Conservation (phyloP, 345 rosid species). For the Citrus hindsii region DNA sequence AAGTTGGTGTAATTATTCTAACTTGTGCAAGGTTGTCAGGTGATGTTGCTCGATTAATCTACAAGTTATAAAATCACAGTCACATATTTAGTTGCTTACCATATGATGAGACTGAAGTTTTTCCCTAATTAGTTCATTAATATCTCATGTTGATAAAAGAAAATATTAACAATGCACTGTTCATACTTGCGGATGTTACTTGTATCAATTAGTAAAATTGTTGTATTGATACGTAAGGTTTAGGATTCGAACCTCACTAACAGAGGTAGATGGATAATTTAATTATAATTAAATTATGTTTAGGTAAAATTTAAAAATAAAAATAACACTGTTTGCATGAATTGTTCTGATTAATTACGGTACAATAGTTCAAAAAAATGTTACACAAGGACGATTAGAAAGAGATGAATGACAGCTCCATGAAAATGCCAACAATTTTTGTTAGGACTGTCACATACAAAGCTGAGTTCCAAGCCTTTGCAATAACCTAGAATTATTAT, state of each 20-base stretch:
- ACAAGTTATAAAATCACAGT: no score
- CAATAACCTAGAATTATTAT: background rate
- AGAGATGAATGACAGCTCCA: background rate
- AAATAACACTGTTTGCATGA: background rate
- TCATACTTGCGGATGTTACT: rapidly evolving
- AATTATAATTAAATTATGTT: no score
- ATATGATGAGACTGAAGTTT: background rate
- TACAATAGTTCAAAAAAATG: background rate
- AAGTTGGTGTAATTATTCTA: background rate
- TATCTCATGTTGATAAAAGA: no score
- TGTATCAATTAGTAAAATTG: no score
- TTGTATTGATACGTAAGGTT: background rate
- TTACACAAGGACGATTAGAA: background rate
- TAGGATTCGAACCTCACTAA: no score
- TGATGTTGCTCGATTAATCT: no score
- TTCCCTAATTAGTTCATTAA: no score
- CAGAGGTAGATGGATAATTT: no score
- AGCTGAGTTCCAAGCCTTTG: background rate
- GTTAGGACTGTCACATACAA: background rate
- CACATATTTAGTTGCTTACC: background rate
- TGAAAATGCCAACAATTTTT: background rate
- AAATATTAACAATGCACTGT: no score
- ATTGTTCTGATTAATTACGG: background rate
- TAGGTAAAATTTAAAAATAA: no score
- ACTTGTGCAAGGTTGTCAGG: no score